These are phyloP conservation scores for Solanum pimpinellifolium DNA, from an alignment of 257 asterid genomes.

Conservation along the genomic window DNA sequence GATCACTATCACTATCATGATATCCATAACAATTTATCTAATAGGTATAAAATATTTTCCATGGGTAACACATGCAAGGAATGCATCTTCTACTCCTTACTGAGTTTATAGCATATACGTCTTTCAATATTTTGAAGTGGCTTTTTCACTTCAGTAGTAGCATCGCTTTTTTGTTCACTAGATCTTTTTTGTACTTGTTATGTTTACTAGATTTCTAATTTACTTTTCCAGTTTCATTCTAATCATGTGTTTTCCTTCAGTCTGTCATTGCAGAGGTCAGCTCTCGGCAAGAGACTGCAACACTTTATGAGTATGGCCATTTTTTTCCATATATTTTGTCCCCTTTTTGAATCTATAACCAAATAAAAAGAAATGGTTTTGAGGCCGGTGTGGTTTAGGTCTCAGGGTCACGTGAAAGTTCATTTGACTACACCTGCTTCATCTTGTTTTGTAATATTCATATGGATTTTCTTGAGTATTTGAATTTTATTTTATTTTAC, in stretches of 20 bases:
- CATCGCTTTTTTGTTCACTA: not conserved
- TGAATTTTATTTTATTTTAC: not conserved
- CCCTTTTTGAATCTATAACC: not conserved
- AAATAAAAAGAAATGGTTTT: not conserved
- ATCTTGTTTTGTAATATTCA: not conserved
- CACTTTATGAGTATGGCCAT: constrained; percentile 78
- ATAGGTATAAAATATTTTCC: not conserved
- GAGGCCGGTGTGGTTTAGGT: not conserved
- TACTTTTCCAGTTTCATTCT: constrained; percentile 18
- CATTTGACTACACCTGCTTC: not conserved
- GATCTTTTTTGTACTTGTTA: not conserved
- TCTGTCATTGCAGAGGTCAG: constrained; percentile 97
- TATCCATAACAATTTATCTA: not conserved
- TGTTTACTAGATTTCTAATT: not conserved
- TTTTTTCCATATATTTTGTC: not conserved
- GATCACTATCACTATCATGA: not conserved
- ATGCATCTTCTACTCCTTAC: not conserved
- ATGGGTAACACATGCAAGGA: not conserved
- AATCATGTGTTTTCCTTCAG: constrained; percentile 36
- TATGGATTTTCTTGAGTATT: not conserved
- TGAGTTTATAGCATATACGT: not conserved
- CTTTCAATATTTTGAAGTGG: not conserved
- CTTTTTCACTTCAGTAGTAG: not conserved
- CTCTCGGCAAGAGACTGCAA: constrained; percentile 80
- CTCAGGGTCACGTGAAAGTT: not conserved